Evolutionary conservation across 495 filamentous ascomycete genomes (phyloP).

Genomic region (Aspergillus homomorphus): DNA sequence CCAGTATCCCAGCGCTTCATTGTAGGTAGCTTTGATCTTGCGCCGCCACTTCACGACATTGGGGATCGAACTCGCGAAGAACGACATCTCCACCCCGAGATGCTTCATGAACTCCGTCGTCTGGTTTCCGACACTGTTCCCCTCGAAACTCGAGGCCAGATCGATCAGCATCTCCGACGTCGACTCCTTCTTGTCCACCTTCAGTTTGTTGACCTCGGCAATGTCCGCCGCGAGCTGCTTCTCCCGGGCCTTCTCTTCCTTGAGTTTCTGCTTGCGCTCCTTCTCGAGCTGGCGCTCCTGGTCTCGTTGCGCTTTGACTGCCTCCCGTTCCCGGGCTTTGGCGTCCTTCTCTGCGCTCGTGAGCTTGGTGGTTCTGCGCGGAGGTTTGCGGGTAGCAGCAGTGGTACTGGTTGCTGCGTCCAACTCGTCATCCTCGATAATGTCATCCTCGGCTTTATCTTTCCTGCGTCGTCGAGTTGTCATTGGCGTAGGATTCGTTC

Average conservation of each 20-base stretch:
- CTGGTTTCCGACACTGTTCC: constrained; percentile 46
- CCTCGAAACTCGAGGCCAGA: constrained; percentile 56
- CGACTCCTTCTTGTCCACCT: constrained; percentile 72
- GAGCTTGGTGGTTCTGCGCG: constrained; percentile 29
- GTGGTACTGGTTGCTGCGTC: background rate
- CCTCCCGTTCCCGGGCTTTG: constrained; percentile 50
- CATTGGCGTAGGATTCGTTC: constrained; percentile 4
- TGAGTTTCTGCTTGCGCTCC: constrained; percentile 46
- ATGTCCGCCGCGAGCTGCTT: constrained; percentile 67
- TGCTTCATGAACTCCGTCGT: constrained; percentile 52
- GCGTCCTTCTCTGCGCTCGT: constrained; percentile 50
- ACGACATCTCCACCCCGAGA: constrained; percentile 54
- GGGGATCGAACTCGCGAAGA: constrained; percentile 48
- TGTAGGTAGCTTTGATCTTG: constrained; percentile 61
- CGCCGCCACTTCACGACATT: constrained; percentile 73
- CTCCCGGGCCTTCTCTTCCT: constrained; percentile 58
- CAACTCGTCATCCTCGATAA: constrained; percentile 26
- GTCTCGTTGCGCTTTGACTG: constrained; percentile 45
- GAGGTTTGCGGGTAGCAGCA: constrained; percentile 17
- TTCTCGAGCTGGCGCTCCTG: constrained; percentile 44
- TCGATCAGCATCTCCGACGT: constrained; percentile 83
- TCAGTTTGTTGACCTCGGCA: constrained; percentile 70
- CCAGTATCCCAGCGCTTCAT: constrained; percentile 60
- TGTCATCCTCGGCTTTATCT: constrained; percentile 7
- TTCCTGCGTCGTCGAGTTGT: constrained; percentile 6